phyloP scores from a whole-genome alignment of 495 filamentous ascomycete species.

The Chaetomium fimeti region DNA sequence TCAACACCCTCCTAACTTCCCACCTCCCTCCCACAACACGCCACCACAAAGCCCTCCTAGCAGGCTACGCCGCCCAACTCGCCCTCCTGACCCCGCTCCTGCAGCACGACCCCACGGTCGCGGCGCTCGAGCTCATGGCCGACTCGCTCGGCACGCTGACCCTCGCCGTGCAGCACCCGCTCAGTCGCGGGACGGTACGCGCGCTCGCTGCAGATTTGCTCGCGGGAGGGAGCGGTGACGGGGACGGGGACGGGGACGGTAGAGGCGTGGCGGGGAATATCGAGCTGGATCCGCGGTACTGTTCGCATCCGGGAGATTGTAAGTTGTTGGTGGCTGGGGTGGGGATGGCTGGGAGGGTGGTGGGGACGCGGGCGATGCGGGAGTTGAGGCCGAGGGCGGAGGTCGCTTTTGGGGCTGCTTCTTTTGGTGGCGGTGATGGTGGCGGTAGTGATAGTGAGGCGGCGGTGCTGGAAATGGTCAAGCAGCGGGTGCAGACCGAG shows the following conservation, averaged over 20 bases:
- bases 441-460: background rate
- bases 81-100: slow-evolving; percentile 31
- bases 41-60: slow-evolving; percentile 39
- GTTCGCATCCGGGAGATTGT: slow-evolving; percentile 39
- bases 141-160: slow-evolving; percentile 40
- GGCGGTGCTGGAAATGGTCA: slow-evolving; percentile 27
- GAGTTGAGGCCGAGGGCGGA: slow-evolving; percentile 29
- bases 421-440: slow-evolving; percentile 7
- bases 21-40: slow-evolving; percentile 32
- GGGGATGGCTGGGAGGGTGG: slow-evolving; percentile 33
- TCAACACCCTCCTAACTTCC: background rate
- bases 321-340: slow-evolving; percentile 30
- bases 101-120: slow-evolving; percentile 14
- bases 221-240: background rate
- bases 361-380: slow-evolving; percentile 39
- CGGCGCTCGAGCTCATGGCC: slow-evolving; percentile 37
- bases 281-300: slow-evolving; percentile 37
- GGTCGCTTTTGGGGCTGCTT: slow-evolving; percentile 4
- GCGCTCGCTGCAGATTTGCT: slow-evolving; percentile 38
- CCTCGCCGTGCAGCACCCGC: slow-evolving; percentile 33
- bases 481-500: slow-evolving; percentile 23
- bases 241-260: background rate
- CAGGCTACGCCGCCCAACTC: slow-evolving; percentile 44
- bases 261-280: slow-evolving; percentile 26
- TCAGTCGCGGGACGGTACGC: slow-evolving; percentile 42